These are phyloP conservation scores for Beauveria asiatica DNA, from an alignment of 2,329 filamentous ascomycete species.

Conservation along the genomic window DNA sequence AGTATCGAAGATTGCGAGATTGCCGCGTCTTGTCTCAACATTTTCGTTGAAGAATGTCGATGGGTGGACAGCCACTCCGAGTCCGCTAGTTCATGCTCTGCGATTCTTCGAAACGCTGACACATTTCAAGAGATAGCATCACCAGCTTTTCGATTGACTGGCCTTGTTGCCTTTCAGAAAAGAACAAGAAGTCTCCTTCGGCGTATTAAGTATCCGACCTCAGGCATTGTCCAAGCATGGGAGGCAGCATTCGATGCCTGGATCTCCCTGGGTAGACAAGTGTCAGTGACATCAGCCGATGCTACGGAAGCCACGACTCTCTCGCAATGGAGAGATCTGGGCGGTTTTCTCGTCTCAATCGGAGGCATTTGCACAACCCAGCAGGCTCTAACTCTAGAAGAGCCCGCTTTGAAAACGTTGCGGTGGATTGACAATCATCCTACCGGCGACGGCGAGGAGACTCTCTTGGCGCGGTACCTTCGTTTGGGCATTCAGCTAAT, in stretches of 20 bases:
- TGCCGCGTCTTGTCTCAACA: conserved; percentile 52
- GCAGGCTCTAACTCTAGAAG: conserved; percentile 47
- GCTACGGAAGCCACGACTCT: conserved; percentile 46
- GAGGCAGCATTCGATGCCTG: conserved; percentile 57
- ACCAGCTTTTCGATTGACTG: conserved; percentile 56
- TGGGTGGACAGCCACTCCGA: conserved; percentile 44
- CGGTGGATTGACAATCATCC: conserved; percentile 57
- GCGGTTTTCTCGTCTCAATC: conserved; percentile 58
- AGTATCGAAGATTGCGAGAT: conserved; percentile 58
- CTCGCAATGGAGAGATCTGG: conserved; percentile 60
- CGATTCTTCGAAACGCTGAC: conserved; percentile 51
- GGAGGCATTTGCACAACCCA: conserved; percentile 58
- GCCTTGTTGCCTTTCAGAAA: conserved; percentile 62
- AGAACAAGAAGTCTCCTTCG: conserved; percentile 51
- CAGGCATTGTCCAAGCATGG: conserved; percentile 62
- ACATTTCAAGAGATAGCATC: conserved; percentile 56
- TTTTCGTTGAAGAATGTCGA: conserved; percentile 54
- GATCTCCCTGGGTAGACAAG: conserved; percentile 55
- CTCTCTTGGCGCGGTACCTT: conserved; percentile 51
- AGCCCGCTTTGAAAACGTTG: conserved; percentile 46
- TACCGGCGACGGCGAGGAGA: conserved; percentile 51
- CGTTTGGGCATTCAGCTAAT: conserved; percentile 56
- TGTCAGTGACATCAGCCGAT: conserved; percentile 45
- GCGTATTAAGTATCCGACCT: conserved; percentile 52
- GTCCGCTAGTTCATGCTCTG: conserved; percentile 39